A percentile compares a stretch with the other conserved stretches of the same genome.
Evolutionary conservation across 768 basidiomycete genomes (phyloP).

Genomic region (Mycena metata): DNA sequence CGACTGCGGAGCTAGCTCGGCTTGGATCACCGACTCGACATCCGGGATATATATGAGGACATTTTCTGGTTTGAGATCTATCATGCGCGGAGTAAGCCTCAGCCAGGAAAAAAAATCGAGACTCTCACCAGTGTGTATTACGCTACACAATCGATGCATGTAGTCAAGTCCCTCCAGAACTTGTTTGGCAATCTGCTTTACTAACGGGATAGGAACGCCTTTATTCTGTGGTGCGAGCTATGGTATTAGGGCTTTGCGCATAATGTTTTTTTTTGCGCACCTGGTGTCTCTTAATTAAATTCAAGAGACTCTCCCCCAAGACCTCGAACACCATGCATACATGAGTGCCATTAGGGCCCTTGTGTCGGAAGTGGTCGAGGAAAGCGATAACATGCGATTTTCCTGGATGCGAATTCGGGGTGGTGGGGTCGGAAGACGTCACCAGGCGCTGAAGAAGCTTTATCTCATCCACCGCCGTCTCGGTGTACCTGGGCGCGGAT

Average conservation of each 20-base stretch:
- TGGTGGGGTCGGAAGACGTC: conserved; percentile 62
- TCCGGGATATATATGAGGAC: conserved; percentile 97
- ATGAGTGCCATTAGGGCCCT: conserved; percentile 96
- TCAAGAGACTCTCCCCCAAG: conserved; percentile 95
- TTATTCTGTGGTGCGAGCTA: conserved; percentile 66
- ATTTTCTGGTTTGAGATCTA: conserved; percentile 97
- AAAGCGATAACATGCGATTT: conserved; percentile 97
- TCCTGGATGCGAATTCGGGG: conserved; percentile 76
- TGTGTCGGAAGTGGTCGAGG: conserved; percentile 97
- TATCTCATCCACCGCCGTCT: conserved; percentile 98
- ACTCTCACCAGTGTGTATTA: conserved; percentile 89
- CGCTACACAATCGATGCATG: conserved; percentile 96
- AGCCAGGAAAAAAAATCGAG: background rate
- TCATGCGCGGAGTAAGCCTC: conserved; percentile 26
- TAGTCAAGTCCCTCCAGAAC: conserved; percentile 95
- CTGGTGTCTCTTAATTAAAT: conserved; percentile 97
- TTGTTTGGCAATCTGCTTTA: conserved; percentile 97
- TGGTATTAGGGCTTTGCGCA: background rate
- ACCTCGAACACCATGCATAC: conserved; percentile 99
- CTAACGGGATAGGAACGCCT: conserved; percentile 94
- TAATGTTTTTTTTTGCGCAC: background rate
- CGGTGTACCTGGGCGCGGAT: conserved; percentile 97
- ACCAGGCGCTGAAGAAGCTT: conserved; percentile 97
- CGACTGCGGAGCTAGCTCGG: conserved; percentile 71
- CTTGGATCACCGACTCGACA: conserved; percentile 91